Evolutionary conservation across 192 early-diverging fungal species (phyloP), one percentile per base, ranked within the genome.

Genomic region (Umbelopsis isabellina): DNA sequence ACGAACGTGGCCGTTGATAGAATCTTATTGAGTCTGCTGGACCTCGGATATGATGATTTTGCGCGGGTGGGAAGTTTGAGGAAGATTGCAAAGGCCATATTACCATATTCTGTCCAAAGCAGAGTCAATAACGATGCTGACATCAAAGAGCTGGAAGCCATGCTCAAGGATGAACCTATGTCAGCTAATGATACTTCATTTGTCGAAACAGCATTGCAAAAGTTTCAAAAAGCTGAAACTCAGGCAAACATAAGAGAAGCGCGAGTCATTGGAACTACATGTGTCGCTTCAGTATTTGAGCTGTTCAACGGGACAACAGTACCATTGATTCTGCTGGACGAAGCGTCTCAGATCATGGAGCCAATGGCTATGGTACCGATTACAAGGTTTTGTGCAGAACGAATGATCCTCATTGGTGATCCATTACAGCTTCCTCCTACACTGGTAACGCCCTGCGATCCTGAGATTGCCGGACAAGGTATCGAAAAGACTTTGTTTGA

Each of bases 371-470:
- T 98, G 72, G 85, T 98, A 0, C 95, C 95, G 0, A 71, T 97
- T 51, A 75, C 82, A 16, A 78, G 86, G 22, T 90, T 93, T 21
- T 65, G 78, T 4, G 84, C 85, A 33, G 78, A 83, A 21, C 77
- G 87, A 16, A 67, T 91, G 11, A 81, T 98, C 27, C 79, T 98
- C 41, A 89, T 98, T 33, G 96, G 96, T 2, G 96, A 98, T 74
- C 96, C 96, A 12, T 66, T 84, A 16, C 95, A 97, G 84, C 84
- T 98, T 49, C 84, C 92, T 9, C 95, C 95, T n/a, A 93, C 92
- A 3, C 65, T 97, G 44, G 85, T 83, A 4, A 89, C 89, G 4
- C 72, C 46, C 13, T 69, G 81, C 2, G 79, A 85, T 13, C 69
- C 71, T 22, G 72, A 66, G 0, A 66, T 30, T 45, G 68, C 82